These are phyloP conservation scores for Kodamaea anthophila DNA, from an alignment of 1,139 yeast genomes.

Conservation along the genomic window DNA sequence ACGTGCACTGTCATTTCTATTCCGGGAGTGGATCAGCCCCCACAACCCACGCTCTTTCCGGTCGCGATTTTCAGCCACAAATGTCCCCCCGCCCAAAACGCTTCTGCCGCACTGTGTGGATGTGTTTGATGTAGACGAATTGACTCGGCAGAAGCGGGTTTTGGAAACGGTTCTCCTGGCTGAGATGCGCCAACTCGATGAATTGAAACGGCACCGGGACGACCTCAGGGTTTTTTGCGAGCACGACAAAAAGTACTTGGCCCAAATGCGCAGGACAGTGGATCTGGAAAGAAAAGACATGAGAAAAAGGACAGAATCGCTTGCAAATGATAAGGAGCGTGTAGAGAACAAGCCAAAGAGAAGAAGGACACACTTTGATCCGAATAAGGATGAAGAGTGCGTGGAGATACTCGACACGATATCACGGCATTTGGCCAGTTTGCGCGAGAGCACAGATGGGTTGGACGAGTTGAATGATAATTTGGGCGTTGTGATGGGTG, in stretches of 20 bases:
- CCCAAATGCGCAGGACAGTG: slow-evolving; percentile 16
- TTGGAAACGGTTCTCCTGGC: slow-evolving; percentile 39
- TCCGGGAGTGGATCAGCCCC: slow-evolving; percentile 27
- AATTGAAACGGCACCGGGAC: slow-evolving; percentile 24
- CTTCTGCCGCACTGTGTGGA: slow-evolving; percentile 17
- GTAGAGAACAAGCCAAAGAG: neutral
- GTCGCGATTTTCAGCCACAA: slow-evolving; percentile 27
- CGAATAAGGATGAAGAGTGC: slow-evolving; percentile 22
- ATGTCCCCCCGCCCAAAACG: slow-evolving; percentile 27
- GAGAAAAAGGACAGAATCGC: slow-evolving; percentile 8
- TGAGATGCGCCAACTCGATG: slow-evolving; percentile 33
- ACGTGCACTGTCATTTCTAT: slow-evolving; percentile 25
- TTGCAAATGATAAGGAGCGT: no score
- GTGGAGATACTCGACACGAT: slow-evolving; percentile 15
- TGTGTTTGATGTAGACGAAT: slow-evolving; percentile 28
- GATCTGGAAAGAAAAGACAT: slow-evolving; percentile 7
- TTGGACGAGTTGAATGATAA: slow-evolving; percentile 21
- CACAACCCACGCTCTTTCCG: slow-evolving; percentile 23
- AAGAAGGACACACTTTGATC: slow-evolving; percentile 15
- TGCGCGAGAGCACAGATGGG: slow-evolving; percentile 15
- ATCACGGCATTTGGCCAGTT: slow-evolving; percentile 14
- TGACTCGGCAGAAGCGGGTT: slow-evolving; percentile 24
- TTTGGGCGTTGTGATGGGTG: slow-evolving; percentile 22
- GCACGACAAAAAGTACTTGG: slow-evolving; percentile 30
- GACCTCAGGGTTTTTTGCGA: slow-evolving; percentile 19